Evolutionary conservation across 2,329 filamentous ascomycete genomes (phyloP), one percentile per base, ranked within the genome.

Genomic region (Akanthomyces dipterigenus): DNA sequence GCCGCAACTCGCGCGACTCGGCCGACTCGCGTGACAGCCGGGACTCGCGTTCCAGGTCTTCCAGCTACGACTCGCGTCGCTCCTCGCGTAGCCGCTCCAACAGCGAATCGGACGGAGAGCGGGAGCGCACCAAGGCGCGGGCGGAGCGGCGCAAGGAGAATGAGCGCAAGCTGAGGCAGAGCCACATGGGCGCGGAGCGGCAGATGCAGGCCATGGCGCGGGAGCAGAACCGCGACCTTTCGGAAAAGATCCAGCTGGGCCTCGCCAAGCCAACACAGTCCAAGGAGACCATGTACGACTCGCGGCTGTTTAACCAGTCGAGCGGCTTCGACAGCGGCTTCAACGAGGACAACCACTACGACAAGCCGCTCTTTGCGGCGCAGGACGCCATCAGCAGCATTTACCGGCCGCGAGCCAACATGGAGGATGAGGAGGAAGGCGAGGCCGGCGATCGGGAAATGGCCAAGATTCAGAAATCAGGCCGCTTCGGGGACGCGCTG

Each of bases 341-440:
- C 82, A 99, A 99, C 74, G 95, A 99, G 74, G 95, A 99, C 73
- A 95, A 99, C 71, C 87, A 88, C 0, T 99, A 98, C 77, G 95
- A 98, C 74, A 98, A 98, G 76, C 95, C 95, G 22, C 80, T 99
- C 8, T 99, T 99, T 72, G 93, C 93, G 1, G 93, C 95, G 16
- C 92, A 97, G 72, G 93, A 98, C 71, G 93, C 91, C 9, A 91
- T 97, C 69, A 95, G 86, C 77, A 93, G 88, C 73, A 98, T 99
- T 67, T 99, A 99, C 75, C 84, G 92, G 38, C 91, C 93, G 1
- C 84, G 84, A 24, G 85, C 89, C 26, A 87, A 88, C 61, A 85
- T 88, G 69, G 89, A 88, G 55, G 90, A 91, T 18, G 88, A 88
- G 53, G 90, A 91, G 18, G 88, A 90, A 20, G 91, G 91, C 55